phyloP scores from a whole-genome alignment of 2,329 filamentous ascomycete genomes.

The Penicillium sp. region DNA sequence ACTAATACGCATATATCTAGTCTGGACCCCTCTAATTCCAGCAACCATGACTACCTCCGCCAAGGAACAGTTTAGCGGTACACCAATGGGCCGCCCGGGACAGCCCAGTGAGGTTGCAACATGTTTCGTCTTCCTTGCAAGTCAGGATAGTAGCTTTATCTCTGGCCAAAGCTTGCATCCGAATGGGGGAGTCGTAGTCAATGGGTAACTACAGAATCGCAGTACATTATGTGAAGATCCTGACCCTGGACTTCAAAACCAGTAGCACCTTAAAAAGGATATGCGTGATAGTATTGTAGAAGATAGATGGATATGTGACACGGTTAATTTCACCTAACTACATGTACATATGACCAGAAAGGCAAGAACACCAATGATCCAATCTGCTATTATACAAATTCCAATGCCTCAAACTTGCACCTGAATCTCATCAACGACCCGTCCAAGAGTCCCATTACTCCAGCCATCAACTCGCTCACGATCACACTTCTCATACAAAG shows the following conservation, averaged over 20 bases:
- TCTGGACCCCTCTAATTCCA: constrained; percentile 74
- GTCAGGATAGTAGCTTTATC: constrained; percentile 69
- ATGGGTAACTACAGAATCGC: constrained; percentile 34
- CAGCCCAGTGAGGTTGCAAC: constrained; percentile 80
- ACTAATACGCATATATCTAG: constrained; percentile 26
- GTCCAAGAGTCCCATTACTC: constrained; percentile 56
- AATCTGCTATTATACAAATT: constrained; percentile 4
- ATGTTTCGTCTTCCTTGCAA: constrained; percentile 77
- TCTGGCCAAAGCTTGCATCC: constrained; percentile 68
- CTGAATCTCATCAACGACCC: constrained; percentile 25
- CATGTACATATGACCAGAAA: not conserved
- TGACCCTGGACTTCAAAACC: not conserved
- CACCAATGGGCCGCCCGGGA: constrained; percentile 72
- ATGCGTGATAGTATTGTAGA: not conserved
- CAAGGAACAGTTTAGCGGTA: constrained; percentile 66
- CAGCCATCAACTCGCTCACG: constrained; percentile 64
- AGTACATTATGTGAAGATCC: not conserved
- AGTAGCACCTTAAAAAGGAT: not conserved
- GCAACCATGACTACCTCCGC: constrained; percentile 69
- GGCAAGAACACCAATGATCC: not conserved
- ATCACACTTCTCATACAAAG: constrained; percentile 66
- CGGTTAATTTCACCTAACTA: not conserved
- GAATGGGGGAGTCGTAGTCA: constrained; percentile 59
- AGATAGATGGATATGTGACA: not conserved
- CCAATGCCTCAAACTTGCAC: constrained; percentile 2